phyloP scores from a whole-genome alignment of 345 rosid genomes.

The Dipteronia sinensis region DNA sequence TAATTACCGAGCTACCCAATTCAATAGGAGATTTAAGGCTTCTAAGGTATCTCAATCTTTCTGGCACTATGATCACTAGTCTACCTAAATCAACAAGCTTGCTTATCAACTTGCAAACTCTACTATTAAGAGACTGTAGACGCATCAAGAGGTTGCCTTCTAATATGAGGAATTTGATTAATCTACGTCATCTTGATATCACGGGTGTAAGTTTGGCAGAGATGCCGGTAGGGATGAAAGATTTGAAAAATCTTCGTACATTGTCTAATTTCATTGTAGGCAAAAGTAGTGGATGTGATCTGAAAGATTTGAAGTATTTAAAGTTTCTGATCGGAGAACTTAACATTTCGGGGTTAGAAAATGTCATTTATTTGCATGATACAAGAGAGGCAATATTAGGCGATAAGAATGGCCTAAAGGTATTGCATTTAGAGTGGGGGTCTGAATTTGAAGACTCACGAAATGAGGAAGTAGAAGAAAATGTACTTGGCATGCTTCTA shows the following conservation, averaged over 20 bases:
- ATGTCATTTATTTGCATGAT: background rate
- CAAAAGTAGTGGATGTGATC: background rate
- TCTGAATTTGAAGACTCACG: background rate
- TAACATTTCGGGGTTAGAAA: background rate
- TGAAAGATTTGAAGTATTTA: background rate
- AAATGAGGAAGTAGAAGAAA: background rate
- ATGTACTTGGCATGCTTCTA: background rate
- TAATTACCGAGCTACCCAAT: background rate
- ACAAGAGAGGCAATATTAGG: background rate
- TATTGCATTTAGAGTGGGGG: background rate
- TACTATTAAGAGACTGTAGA: background rate
- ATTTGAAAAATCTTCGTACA: background rate
- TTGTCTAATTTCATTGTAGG: slow-evolving; percentile 10
- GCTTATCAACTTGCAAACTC: background rate
- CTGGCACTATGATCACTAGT: background rate
- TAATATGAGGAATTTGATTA: background rate
- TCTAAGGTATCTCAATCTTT: slow-evolving; percentile 3
- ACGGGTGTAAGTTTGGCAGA: background rate
- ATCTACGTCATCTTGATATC: slow-evolving; percentile 10
- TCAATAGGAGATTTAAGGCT: background rate
- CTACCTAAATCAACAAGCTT: background rate
- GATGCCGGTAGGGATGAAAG: background rate
- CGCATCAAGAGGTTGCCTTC: background rate
- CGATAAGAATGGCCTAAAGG: background rate
- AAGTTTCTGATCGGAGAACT: background rate